Evolutionary conservation across 2,329 filamentous ascomycete species (phyloP), one percentile per base, ranked within the genome.

Genomic region (Diaporthe helianthi): DNA sequence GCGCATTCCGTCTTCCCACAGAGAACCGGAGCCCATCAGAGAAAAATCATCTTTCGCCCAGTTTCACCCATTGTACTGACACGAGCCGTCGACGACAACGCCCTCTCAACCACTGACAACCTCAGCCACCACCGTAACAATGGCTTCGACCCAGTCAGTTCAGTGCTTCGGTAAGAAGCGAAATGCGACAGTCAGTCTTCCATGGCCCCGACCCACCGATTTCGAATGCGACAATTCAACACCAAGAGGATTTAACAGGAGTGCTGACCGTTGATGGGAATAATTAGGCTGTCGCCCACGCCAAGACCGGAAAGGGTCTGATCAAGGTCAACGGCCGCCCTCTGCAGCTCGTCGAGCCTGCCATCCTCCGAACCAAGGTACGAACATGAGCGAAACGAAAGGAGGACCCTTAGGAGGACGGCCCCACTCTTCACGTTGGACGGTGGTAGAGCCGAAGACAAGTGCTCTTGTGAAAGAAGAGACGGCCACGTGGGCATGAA

Each of bases 151-250:
- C 79, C 91, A 92, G 86, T 92, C 89, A 85, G 92, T 94, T 80
- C 94, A 97, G 90, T 97, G 94, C 92, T 98, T 98, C 92, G 94
- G 94, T 91, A 98, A 98, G 92, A 94, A 94, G 90, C 93, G 93
- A 89, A 94, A 90, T 82, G 93, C 93, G 79, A 93, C 91, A 75
- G 91, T 71, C 60, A 64, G 70, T 71, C 15, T 55, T 49, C 61
- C 54, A 51, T 33, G 44, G 38, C 64, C 38, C 52, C 51, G 69
- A 33, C 31, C 63, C 67, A 44, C 49, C 33, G 49, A 55, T 31
- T 26, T 38, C 29, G 22, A 64, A 63, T 67, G 65, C 65, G 53
- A 70, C 44, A 66, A 63, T 49, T 33, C 26, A 46, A 29, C 26
- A 51, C 38, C 38, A 41, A 44, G 41, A 22, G 60, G 67, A 67